Conservation (phyloP, 345 rosid genomes). For the Eucalyptus globulus region DNA sequence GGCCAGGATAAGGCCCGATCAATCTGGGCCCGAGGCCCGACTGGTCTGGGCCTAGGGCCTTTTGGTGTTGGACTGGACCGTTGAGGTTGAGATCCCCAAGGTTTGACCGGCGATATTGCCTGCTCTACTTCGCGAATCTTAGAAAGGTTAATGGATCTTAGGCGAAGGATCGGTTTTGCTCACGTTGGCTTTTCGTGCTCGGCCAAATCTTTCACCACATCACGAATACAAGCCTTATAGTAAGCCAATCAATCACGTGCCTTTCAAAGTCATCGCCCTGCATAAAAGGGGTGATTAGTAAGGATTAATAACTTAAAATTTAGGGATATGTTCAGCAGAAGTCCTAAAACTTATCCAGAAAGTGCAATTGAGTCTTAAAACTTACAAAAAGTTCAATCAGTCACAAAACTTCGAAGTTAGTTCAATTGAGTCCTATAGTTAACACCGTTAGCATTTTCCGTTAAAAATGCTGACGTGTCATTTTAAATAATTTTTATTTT, state of each 20-base stretch:
- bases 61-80: neutral
- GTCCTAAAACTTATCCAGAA: too few relatives aligned
- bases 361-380: too few relatives aligned
- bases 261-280: neutral
- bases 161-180: neutral
- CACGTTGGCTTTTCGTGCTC: too few relatives aligned
- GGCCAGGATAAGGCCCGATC: neutral
- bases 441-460: too few relatives aligned
- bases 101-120: neutral
- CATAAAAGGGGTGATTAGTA: accelerated
- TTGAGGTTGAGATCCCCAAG: neutral
- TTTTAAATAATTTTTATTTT: too few relatives aligned
- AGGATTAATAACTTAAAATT: neutral
- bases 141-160: neutral
- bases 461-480: too few relatives aligned
- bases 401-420: too few relatives aligned
- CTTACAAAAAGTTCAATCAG: too few relatives aligned
- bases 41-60: neutral
- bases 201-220: neutral
- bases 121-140: neutral
- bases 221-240: neutral
- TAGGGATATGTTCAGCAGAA: too few relatives aligned
- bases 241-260: neutral
- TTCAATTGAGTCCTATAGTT: too few relatives aligned
- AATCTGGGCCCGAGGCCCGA: neutral